A percentile compares a stretch with the other conserved stretches of the same genome.
phyloP scores from a whole-genome alignment of 106 monocot genomes.

The Apostasia ramifera region DNA sequence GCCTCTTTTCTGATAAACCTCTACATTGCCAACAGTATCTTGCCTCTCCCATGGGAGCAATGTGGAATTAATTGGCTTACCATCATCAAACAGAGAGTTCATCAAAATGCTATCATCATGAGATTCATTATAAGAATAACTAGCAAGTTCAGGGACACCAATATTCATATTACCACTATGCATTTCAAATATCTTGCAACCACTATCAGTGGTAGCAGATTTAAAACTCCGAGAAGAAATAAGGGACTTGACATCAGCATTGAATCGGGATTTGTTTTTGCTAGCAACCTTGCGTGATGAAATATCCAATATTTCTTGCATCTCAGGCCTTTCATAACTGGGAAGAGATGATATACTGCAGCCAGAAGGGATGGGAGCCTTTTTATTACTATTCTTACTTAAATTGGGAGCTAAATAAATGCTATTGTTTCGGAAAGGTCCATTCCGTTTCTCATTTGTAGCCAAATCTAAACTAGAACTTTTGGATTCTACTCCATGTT shows the following conservation, averaged over 20 bases:
- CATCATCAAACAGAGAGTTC: not conserved
- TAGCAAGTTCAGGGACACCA: not conserved
- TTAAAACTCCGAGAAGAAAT: not conserved
- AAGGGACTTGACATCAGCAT: not conserved
- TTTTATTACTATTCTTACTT: not conserved
- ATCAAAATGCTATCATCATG: constrained; percentile 1
- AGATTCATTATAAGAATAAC: not conserved
- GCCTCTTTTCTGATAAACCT: constrained; percentile 18
- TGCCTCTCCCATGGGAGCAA: constrained; percentile 61
- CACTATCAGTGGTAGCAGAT: constrained; percentile 11
- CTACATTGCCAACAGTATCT: not conserved
- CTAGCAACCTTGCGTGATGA: not conserved
- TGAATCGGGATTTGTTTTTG: not conserved
- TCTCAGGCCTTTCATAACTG: not conserved
- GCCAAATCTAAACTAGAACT: not conserved
- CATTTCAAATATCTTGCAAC: constrained; percentile 21
- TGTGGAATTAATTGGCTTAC: constrained; percentile 12
- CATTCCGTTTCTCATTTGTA: not conserved
- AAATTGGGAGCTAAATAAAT: not conserved
- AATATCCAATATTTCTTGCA: not conserved
- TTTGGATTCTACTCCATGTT: constrained; percentile 17
- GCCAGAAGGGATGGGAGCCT: not conserved
- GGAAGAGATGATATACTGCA: not conserved
- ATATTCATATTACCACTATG: constrained; percentile 25
- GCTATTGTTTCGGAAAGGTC: not conserved